Evolutionary conservation across 768 basidiomycete species (phyloP).

Genomic region (Dioszegia aurantiaca): DNA sequence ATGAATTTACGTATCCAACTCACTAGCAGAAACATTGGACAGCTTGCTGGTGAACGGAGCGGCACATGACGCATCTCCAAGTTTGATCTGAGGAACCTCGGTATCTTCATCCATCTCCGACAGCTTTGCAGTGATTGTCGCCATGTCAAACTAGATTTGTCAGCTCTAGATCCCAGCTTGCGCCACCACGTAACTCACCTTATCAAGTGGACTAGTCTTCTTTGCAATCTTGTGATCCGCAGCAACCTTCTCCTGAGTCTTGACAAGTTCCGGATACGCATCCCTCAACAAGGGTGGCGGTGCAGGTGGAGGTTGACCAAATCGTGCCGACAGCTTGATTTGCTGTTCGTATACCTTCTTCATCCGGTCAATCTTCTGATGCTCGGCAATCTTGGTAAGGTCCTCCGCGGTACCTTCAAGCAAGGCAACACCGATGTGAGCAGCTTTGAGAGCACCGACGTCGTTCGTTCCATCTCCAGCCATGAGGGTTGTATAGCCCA

Average conservation of each 20-base stretch:
- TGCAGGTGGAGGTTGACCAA: conserved; percentile 89
- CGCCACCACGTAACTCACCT: conserved; percentile 57
- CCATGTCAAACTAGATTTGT: conserved; percentile 66
- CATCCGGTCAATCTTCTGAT: conserved; percentile 80
- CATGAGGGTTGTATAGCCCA: conserved; percentile 93
- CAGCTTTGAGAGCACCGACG: conserved; percentile 96
- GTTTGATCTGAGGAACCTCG: conserved; percentile 95
- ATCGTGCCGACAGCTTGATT: conserved; percentile 79
- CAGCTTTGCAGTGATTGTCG: conserved; percentile 75
- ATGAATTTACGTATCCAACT: no score
- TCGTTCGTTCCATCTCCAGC: conserved; percentile 99
- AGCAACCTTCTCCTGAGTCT: conserved; percentile 77
- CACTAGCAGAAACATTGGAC: conserved; percentile 93
- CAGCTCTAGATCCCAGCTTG: conserved; percentile 13
- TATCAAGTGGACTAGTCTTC: conserved; percentile 84
- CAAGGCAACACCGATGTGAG: conserved; percentile 91
- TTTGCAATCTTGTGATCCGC: conserved; percentile 63
- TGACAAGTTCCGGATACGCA: conserved; percentile 82
- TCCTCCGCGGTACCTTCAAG: conserved; percentile 89
- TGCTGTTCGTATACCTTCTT: conserved; percentile 98
- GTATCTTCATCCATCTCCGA: conserved; percentile 89
- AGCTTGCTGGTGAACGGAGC: conserved; percentile 98
- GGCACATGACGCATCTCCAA: conserved; percentile 98
- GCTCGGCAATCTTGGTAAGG: conserved; percentile 86
- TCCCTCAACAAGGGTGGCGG: conserved; percentile 85